Conservation (phyloP, 116 monocot genomes). For the Cymodocea nodosa region DNA sequence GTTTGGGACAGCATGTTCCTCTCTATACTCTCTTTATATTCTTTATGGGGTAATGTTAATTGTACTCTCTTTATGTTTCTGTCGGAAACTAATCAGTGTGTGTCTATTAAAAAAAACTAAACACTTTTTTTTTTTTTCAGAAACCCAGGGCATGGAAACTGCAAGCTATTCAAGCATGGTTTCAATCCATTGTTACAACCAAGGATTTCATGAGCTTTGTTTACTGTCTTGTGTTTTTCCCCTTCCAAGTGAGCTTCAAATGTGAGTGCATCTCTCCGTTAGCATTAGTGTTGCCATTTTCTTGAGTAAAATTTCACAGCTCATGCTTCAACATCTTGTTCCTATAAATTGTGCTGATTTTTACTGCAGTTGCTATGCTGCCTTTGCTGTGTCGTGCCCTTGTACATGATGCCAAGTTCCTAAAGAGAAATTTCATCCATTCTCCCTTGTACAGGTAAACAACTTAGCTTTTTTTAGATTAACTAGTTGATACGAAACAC, state of each 20-base stretch:
- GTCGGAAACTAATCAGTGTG: background rate
- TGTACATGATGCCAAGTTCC: slow-evolving; percentile 60
- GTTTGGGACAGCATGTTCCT: slow-evolving; percentile 56
- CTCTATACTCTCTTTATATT: slow-evolving; percentile 64
- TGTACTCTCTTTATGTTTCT: background rate
- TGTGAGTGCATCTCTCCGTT: slow-evolving; percentile 30
- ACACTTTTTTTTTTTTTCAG: slow-evolving; percentile 26
- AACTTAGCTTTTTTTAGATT: background rate
- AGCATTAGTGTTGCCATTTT: too few species aligned
- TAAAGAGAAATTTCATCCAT: slow-evolving; percentile 56
- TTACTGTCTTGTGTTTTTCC: slow-evolving; percentile 61
- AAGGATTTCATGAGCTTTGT: slow-evolving; percentile 83
- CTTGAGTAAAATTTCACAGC: background rate
- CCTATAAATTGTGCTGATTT: slow-evolving; percentile 7
- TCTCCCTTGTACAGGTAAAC: slow-evolving; percentile 68
- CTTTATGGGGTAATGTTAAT: slow-evolving; percentile 57
- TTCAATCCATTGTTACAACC: slow-evolving; percentile 49
- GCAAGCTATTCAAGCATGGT: slow-evolving; percentile 45
- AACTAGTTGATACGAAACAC: too few species aligned
- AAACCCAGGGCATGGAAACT: slow-evolving; percentile 78
- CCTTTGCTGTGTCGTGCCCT: slow-evolving; percentile 76
- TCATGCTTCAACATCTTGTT: too few species aligned
- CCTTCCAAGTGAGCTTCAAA: slow-evolving; percentile 58
- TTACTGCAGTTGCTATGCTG: slow-evolving; percentile 66
- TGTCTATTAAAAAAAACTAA: too few species aligned